Conservation (phyloP, 1,284 basidiomycete genomes). For the Microstroma glucosiphilum region DNA sequence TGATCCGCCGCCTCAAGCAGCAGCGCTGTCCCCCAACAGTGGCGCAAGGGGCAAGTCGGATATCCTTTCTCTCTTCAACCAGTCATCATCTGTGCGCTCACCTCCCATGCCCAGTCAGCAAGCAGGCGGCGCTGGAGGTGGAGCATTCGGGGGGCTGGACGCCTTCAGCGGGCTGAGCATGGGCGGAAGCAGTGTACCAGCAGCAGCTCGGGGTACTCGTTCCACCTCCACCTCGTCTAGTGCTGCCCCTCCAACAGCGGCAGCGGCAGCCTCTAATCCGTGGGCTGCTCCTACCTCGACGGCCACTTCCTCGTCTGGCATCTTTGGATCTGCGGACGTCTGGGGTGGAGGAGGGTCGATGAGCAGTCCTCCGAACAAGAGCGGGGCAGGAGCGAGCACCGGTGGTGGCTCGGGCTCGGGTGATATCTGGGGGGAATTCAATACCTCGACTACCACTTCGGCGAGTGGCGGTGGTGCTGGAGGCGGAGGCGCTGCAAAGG, state of each 20-base stretch:
- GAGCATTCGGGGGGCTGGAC: constrained; percentile 18
- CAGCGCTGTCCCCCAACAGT: constrained; percentile 53
- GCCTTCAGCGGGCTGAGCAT: constrained; percentile 14
- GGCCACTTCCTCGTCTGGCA: constrained; percentile 3
- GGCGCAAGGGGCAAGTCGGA: constrained; percentile 61
- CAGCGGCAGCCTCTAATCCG: background rate
- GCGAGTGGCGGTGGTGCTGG: background rate
- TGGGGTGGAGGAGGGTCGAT: background rate
- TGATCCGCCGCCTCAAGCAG: constrained; percentile 33
- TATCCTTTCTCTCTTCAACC: constrained; percentile 70
- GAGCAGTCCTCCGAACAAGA: constrained; percentile 1
- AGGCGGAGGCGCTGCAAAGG: background rate
- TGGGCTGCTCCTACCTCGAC: background rate
- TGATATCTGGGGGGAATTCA: constrained; percentile 48
- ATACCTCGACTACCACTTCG: too few relatives aligned
- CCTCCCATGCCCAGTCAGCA: background rate
- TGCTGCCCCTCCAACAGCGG: constrained; percentile 1
- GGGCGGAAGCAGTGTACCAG: constrained; percentile 14
- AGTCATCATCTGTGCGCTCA: background rate
- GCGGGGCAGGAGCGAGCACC: constrained; percentile 15
- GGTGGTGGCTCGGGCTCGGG: constrained; percentile 34
- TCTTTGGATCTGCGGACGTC: constrained; percentile 10
- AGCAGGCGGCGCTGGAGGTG: background rate
- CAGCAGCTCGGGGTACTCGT: constrained; percentile 1
- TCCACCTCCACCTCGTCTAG: background rate